Conservation (phyloP, 768 basidiomycete genomes). For the Fomitopsis pulvina region DNA sequence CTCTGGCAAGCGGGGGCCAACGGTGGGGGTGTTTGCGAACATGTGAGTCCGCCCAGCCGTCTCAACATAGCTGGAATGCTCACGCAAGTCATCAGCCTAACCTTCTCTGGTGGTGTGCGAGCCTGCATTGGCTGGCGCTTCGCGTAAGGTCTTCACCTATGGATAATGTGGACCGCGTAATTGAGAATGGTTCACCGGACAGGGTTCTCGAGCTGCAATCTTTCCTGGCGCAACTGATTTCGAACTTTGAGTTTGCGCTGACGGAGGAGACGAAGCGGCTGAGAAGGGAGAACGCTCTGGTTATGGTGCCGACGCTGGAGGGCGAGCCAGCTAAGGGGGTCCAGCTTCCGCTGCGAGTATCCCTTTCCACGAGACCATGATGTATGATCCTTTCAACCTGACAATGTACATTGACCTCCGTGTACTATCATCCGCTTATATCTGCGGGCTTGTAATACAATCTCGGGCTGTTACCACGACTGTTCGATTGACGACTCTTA, state of each 20-base stretch:
- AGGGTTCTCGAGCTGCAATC: slow-evolving; percentile 40
- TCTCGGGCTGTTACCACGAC: too few species aligned
- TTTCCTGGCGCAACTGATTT: slow-evolving; percentile 50
- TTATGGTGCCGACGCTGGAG: slow-evolving; percentile 31
- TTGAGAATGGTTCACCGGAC: neutral
- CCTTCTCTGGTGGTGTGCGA: slow-evolving; percentile 20
- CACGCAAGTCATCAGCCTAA: slow-evolving; percentile 9
- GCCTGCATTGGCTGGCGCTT: slow-evolving; percentile 23
- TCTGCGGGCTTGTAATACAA: neutral
- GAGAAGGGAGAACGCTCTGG: slow-evolving; percentile 20
- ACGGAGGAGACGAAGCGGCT: slow-evolving; percentile 24
- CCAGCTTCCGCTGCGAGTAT: slow-evolving; percentile 26
- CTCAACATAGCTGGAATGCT: neutral
- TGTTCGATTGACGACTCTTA: too few species aligned
- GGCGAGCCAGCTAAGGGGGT: slow-evolving; percentile 25
- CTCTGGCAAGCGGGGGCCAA: slow-evolving; percentile 29
- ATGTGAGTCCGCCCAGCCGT: slow-evolving; percentile 29
- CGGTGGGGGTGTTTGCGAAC: slow-evolving; percentile 41
- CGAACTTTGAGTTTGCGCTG: slow-evolving; percentile 43
- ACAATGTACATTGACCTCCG: too few species aligned
- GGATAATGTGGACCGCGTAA: neutral
- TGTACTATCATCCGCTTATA: neutral
- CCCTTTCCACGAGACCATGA: slow-evolving; percentile 15
- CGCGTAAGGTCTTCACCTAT: slow-evolving; percentile 9
- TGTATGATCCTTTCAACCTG: neutral